Percentiles rank a stretch among this genome's conserved stretches.
phyloP scores from a whole-genome alignment of 1,284 basidiomycete species.

The Boletus mariae region DNA sequence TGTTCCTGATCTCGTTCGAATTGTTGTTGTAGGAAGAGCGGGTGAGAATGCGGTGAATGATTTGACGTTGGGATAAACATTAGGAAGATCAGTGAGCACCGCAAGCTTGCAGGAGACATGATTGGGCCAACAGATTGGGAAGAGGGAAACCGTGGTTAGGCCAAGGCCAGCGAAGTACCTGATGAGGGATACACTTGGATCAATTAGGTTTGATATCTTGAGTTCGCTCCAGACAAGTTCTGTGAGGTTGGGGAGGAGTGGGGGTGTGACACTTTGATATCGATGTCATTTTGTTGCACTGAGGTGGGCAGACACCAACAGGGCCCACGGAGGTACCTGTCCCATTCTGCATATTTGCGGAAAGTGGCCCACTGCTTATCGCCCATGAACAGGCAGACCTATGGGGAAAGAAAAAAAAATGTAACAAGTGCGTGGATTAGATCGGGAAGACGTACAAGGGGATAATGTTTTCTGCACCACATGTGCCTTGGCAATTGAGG shows the following conservation, averaged over 20 bases:
- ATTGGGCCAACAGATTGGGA: no score
- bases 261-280: slow-evolving; percentile 13
- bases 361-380: slow-evolving; percentile 27
- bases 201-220: slow-evolving; percentile 1
- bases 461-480: not conserved
- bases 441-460: not conserved
- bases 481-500: not conserved
- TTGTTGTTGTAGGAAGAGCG: no score
- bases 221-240: slow-evolving; percentile 13
- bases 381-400: slow-evolving; percentile 17
- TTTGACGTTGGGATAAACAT: no score
- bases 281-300: slow-evolving; percentile 23
- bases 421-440: not conserved
- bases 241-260: slow-evolving; percentile 27
- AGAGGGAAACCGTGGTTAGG: no score
- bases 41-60: no score
- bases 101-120: no score
- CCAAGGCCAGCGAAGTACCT: slow-evolving; percentile 13
- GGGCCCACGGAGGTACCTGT: slow-evolving; percentile 21
- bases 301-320: slow-evolving; percentile 18
- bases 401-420: not conserved
- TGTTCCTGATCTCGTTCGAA: no score
- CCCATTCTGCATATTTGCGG: slow-evolving; percentile 24
- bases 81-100: no score
- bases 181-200: slow-evolving; percentile 27